Evolutionary conservation across 768 basidiomycete genomes (phyloP), one percentile per base, ranked within the genome.

Genomic region (Podaxis sp.): DNA sequence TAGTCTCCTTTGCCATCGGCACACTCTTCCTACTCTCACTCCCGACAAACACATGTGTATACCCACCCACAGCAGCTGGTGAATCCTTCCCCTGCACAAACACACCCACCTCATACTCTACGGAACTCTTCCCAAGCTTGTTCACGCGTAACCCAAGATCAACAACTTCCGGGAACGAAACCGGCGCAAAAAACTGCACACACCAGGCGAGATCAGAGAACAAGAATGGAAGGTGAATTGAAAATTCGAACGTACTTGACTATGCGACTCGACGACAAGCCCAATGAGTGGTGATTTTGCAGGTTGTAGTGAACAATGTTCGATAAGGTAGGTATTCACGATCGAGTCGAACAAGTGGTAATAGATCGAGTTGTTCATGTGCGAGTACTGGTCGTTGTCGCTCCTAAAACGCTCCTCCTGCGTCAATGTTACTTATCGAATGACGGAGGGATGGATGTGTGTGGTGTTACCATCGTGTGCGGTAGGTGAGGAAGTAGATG

Each of bases 41-140:
- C 27, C 85, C 84, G 2, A 94, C 91, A 69, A 93, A 93, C n/a
- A 93, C 91, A 71, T 94, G 91, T 0, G 89, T 93, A 59, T 93
- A 93, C 9, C 82, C 83, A 1, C 82, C 83, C 19, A 84, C 82
- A 12, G 80, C 82, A 0, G 76, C 76, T 1, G 78, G 76, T 9
- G 63, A 40, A 37, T 78, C 72, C 38, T 70, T 70, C 25, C 75
- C 82, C 54, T 83, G 76, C 53, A 77, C 78, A 68, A 93, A 94
- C 15, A 94, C 86, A 0, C 87, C 92, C 1, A 94, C 81, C 68
- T 93, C 91, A 68, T 94, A 94, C 1, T 83, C 79, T 43, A 90
- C 91, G 0, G 92, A 94, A 68, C 89, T 91, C 38, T 70, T 85
- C 17, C 92, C 91, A 0, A 94, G 76, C 54, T 81, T 84, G 54